phyloP scores from a whole-genome alignment of 75 land plant species.

The Pinus tabuliformis region DNA sequence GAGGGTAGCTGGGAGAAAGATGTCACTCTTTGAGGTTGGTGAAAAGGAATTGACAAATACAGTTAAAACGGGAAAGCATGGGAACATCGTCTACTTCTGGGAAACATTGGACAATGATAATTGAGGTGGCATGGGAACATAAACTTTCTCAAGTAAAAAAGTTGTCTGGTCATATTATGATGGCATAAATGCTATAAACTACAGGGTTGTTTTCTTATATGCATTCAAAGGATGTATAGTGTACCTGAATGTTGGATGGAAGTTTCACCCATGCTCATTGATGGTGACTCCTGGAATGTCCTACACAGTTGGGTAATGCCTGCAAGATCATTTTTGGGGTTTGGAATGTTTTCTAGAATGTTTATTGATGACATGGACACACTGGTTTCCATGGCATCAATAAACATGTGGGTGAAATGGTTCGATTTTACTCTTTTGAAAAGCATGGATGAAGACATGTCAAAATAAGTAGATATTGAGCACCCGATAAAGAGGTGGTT shows the following conservation, averaged over 20 bases:
- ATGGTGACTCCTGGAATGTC: slow-evolving; percentile 84
- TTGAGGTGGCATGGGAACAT: slow-evolving; percentile 10
- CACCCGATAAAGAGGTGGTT: too few relatives aligned
- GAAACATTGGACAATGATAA: slow-evolving; percentile 37
- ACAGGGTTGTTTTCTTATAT: slow-evolving; percentile 77
- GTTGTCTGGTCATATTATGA: slow-evolving; percentile 92
- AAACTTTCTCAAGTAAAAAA: slow-evolving; percentile 10
- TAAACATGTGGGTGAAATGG: too few relatives aligned
- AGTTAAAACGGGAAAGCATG: slow-evolving; percentile 50
- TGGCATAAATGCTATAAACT: slow-evolving; percentile 87
- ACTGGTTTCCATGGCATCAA: too few relatives aligned
- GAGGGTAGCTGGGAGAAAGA: too few relatives aligned
- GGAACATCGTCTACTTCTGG: slow-evolving; percentile 91
- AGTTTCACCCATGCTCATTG: slow-evolving; percentile 85
- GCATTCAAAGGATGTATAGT: slow-evolving; percentile 76
- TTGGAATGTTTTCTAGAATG: slow-evolving; percentile 75
- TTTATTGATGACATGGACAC: not conserved
- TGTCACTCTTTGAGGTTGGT: slow-evolving; percentile 54
- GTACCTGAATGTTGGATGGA: slow-evolving; percentile 32
- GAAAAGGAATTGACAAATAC: slow-evolving; percentile 52
- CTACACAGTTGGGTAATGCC: slow-evolving; percentile 93
- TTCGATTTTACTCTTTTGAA: too few relatives aligned
- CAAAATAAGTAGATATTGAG: too few relatives aligned
- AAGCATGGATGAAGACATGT: too few relatives aligned
- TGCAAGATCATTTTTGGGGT: slow-evolving; percentile 75